phyloP scores from a whole-genome alignment of 352 stramenopile genomes.

The Pythium brassicae region DNA sequence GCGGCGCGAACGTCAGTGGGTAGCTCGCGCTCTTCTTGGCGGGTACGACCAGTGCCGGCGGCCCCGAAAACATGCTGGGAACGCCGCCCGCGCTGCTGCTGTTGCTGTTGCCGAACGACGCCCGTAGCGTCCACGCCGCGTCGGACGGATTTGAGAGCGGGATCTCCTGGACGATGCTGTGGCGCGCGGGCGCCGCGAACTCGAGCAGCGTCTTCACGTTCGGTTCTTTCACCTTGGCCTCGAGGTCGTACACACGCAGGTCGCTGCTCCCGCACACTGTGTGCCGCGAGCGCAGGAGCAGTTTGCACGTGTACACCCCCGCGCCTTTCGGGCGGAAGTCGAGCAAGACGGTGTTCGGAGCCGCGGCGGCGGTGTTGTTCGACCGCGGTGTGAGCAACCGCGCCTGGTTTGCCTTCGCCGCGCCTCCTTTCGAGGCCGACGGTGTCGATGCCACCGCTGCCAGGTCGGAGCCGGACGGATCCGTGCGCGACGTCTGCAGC shows the following conservation, averaged over 20 bases:
- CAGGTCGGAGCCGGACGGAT: conserved; percentile 1
- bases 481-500: conserved; percentile 3
- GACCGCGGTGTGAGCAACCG: conserved; percentile 41
- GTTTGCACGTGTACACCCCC: conserved; percentile 63
- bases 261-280: conserved; percentile 65
- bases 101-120: conserved; percentile 34
- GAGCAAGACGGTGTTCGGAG: conserved; percentile 51
- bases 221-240: conserved; percentile 82
- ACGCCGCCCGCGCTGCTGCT: too few relatives aligned
- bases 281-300: conserved; percentile 57
- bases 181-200: conserved; percentile 82
- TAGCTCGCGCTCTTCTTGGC: conserved; percentile 70
- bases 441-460: background rate
- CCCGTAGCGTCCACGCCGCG: conserved; percentile 77
- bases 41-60: conserved; percentile 57
- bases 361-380: conserved; percentile 16
- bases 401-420: conserved; percentile 42
- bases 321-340: conserved; percentile 75
- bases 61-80: conserved; percentile 73
- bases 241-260: conserved; percentile 78
- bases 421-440: conserved; percentile 15
- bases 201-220: conserved; percentile 84
- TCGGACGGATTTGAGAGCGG: conserved; percentile 87
- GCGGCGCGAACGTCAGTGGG: conserved; percentile 76
- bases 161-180: conserved; percentile 89